These are phyloP conservation scores for Phaeolepiota aurea DNA, from an alignment of 768 basidiomycete species.

Conservation along the genomic window DNA sequence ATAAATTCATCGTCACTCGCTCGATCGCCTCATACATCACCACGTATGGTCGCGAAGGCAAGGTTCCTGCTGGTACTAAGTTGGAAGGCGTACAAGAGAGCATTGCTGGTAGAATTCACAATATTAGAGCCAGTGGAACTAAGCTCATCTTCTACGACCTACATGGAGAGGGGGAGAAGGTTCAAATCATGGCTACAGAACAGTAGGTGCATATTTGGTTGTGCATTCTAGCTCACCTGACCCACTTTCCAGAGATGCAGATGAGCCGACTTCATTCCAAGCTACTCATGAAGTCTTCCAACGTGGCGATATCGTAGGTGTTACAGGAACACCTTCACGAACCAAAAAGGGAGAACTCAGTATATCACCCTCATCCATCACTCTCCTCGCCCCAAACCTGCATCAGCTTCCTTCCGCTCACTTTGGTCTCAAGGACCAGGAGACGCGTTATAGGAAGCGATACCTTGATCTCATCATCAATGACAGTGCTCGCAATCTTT, in stretches of 20 bases:
- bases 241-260: slow-evolving; percentile 42
- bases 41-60: slow-evolving; percentile 65
- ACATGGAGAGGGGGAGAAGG: slow-evolving; percentile 84
- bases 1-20: slow-evolving; percentile 90
- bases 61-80: slow-evolving; percentile 60
- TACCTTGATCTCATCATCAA: slow-evolving; percentile 98
- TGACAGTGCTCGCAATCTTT: slow-evolving; percentile 81
- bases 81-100: slow-evolving; percentile 48
- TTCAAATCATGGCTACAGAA: slow-evolving; percentile 90
- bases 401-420: slow-evolving; percentile 91
- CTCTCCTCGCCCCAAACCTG: slow-evolving; percentile 90
- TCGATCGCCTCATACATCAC: slow-evolving; percentile 71
- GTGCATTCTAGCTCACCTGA: neutral
- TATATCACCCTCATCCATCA: slow-evolving; percentile 72
- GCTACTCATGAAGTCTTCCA: slow-evolving; percentile 79
- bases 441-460: slow-evolving; percentile 96
- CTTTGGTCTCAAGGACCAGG: slow-evolving; percentile 95
- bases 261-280: slow-evolving; percentile 56
- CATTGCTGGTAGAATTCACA: slow-evolving; percentile 88
- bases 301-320: slow-evolving; percentile 94
- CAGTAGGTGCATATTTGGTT: slow-evolving; percentile 38
- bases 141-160: slow-evolving; percentile 95
- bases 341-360: slow-evolving; percentile 96
- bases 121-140: slow-evolving; percentile 71
- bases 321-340: slow-evolving; percentile 80